Evolutionary conservation across 192 early-diverging fungal genomes (phyloP).

Genomic region (Borealophlyctis nickersoniae): DNA sequence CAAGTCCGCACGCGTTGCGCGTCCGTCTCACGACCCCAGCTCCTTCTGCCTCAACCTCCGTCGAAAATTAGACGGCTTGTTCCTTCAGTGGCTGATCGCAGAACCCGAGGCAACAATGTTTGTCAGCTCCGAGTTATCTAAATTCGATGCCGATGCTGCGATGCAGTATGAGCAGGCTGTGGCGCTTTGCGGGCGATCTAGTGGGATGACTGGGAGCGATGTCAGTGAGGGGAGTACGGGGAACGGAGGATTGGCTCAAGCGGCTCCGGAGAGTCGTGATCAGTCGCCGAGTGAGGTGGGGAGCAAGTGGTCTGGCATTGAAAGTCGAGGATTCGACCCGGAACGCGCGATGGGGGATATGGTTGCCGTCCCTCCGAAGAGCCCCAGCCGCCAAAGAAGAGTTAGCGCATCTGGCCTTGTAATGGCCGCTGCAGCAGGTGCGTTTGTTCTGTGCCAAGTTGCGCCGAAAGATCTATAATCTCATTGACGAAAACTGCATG

Average conservation of each 20-base stretch:
- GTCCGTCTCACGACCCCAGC: no score
- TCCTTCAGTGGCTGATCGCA: not conserved
- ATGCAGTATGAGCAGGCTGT: not conserved
- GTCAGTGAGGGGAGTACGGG: not conserved
- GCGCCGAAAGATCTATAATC: not conserved
- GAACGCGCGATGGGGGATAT: not conserved
- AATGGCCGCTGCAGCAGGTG: not conserved
- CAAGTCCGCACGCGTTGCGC: no score
- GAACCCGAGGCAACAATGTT: not conserved
- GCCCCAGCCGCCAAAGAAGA: not conserved
- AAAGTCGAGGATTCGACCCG: not conserved
- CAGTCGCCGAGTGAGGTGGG: not conserved
- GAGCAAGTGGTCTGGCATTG: not conserved
- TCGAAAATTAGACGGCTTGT: not conserved
- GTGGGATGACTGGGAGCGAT: no score
- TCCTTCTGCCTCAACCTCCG: no score
- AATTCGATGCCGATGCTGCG: not conserved
- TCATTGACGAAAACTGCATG: no score
- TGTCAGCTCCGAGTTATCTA: not conserved
- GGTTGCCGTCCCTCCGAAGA: not conserved
- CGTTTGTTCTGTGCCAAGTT: constrained; percentile 1
- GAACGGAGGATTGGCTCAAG: not conserved
- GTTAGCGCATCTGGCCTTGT: not conserved
- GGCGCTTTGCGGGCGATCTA: no score
- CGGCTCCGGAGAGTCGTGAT: not conserved